Evolutionary conservation across 257 asterid genomes (phyloP).

Genomic region (Nicotiana benthamiana): DNA sequence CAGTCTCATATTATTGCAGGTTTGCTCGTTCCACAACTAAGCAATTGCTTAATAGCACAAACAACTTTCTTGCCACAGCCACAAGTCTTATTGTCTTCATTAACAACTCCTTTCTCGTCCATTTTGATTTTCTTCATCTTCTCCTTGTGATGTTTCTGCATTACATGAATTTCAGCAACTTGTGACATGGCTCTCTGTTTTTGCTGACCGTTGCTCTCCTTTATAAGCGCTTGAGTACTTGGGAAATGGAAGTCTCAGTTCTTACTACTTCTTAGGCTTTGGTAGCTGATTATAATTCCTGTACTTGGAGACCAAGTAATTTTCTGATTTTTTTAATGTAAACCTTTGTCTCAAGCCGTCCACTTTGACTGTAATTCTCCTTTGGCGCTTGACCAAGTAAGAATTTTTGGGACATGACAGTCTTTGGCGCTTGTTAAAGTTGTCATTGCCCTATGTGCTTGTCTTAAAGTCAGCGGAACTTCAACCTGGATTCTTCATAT

Average conservation of each 20-base stretch:
- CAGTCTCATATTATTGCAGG: not conserved
- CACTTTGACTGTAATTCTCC: no score
- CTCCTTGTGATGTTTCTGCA: not conserved
- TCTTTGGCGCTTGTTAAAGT: no score
- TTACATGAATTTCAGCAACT: not conserved
- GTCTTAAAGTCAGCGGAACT: no score
- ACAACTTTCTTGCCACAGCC: not conserved
- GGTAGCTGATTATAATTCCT: not conserved
- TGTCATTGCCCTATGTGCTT: no score
- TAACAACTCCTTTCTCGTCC: not conserved
- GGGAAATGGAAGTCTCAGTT: no score
- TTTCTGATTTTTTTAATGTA: not conserved
- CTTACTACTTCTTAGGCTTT: no score
- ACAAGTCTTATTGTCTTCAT: not conserved
- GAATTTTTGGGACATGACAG: no score
- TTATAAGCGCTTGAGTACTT: not conserved
- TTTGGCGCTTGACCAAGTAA: no score
- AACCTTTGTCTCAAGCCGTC: no score
- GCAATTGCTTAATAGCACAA: not conserved
- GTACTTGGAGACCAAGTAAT: conserved; percentile 5
- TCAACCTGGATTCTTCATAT: no score
- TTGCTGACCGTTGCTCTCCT: no score
- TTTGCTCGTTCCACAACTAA: not conserved
- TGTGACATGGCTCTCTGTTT: not conserved
- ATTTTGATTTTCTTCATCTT: not conserved